These are phyloP conservation scores for Colletotrichum costaricense DNA, from an alignment of 2,329 filamentous ascomycete genomes.

Conservation along the genomic window DNA sequence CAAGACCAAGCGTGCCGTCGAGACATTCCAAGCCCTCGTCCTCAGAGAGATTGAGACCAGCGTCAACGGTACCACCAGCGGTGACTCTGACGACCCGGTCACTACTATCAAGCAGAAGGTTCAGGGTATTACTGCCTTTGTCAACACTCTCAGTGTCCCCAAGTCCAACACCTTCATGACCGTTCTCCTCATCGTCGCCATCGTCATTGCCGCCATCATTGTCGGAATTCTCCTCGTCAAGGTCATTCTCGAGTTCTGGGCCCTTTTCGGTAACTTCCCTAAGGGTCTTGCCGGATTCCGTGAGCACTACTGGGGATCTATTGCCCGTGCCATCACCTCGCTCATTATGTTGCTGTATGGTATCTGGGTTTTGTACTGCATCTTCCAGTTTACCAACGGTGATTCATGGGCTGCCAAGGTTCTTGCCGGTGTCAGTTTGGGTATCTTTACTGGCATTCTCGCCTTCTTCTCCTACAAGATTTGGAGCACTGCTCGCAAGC, in stretches of 20 bases:
- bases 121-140: conserved; percentile 82
- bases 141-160: conserved; percentile 86
- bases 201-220: conserved; percentile 84
- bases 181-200: conserved; percentile 87
- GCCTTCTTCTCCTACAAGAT: conserved; percentile 88
- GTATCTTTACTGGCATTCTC: conserved; percentile 83
- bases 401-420: conserved; percentile 94
- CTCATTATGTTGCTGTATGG: conserved; percentile 93
- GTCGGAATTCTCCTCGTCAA: conserved; percentile 91
- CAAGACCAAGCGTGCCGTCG: conserved; percentile 58
- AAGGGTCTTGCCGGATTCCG: conserved; percentile 84
- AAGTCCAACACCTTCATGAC: conserved; percentile 97
- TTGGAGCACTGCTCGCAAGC: conserved; percentile 77
- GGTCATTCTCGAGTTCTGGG: conserved; percentile 90
- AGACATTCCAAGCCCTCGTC: conserved; percentile 60
- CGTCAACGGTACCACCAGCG: conserved; percentile 49
- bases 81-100: conserved; percentile 38
- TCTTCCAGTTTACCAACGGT: conserved; percentile 93
- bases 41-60: conserved; percentile 63
- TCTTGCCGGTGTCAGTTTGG: conserved; percentile 85
- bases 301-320: conserved; percentile 94
- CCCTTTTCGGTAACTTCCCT: conserved; percentile 89
- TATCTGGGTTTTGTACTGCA: conserved; percentile 94
- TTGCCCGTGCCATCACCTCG: conserved; percentile 89
- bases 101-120: conserved; percentile 59